phyloP scores from a whole-genome alignment of 306 rosid genomes.

The Begonia peltatifolia region DNA sequence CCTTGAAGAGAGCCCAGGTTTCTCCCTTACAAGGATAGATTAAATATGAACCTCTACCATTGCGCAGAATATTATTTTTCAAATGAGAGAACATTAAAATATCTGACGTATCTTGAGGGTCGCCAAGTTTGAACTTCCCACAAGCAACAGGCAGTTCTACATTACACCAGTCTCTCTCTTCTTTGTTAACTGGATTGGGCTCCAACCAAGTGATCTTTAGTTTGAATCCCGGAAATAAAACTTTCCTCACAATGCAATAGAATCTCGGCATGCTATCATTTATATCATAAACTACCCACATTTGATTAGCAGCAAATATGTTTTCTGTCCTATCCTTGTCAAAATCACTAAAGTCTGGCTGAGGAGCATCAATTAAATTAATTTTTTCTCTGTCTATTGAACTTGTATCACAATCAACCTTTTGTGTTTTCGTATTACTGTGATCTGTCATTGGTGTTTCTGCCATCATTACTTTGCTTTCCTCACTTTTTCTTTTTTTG shows the following conservation, averaged over 20 bases:
- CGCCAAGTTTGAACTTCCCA: constrained; percentile 45
- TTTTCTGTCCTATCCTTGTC: constrained; percentile 34
- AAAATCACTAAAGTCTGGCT: constrained; percentile 66
- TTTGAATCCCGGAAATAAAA: constrained; percentile 40
- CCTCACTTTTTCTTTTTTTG: constrained; percentile 18
- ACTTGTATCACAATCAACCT: constrained; percentile 9
- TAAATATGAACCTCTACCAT: constrained; percentile 16
- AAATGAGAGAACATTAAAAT: constrained; percentile 59
- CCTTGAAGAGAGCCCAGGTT: constrained; percentile 79
- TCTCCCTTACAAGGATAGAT: constrained; percentile 76
- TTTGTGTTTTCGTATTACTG: constrained; percentile 17
- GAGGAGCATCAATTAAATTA: constrained; percentile 23
- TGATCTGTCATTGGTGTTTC: constrained; percentile 21
- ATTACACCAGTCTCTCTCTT: constrained; percentile 43
- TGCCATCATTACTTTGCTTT: constrained; percentile 11
- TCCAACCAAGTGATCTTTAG: constrained; percentile 68
- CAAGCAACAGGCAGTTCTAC: constrained; percentile 60
- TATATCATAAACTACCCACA: constrained; percentile 69
- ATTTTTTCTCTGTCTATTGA: constrained; percentile 19
- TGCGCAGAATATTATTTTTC: constrained; percentile 29
- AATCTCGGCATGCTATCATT: constrained; percentile 80
- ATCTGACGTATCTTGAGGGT: constrained; percentile 16
- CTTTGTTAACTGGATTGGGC: constrained; percentile 30
- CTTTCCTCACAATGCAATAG: constrained; percentile 63
- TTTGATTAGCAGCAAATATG: constrained; percentile 42